Conservation (phyloP, 371 early-diverging fungal genomes). For the Mortierella sp. region DNA sequence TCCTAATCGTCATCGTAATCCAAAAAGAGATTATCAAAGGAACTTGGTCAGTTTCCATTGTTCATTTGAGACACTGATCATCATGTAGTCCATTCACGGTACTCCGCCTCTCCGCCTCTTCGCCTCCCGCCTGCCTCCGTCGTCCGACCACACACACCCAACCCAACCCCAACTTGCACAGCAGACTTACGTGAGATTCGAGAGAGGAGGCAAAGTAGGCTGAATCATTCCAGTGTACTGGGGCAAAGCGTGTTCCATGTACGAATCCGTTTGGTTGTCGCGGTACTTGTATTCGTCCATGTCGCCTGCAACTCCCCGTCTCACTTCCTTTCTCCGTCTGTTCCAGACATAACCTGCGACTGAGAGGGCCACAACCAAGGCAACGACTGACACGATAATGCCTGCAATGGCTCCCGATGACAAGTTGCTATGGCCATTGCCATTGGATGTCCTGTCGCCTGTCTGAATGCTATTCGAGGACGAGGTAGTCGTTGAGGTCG, state of each 20-base stretch:
- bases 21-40: background rate
- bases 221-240: constrained; percentile 49
- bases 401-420: constrained; percentile 45
- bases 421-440: constrained; percentile 1
- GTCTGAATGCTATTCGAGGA: background rate
- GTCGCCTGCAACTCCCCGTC: constrained; percentile 1
- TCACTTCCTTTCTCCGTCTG: constrained; percentile 21
- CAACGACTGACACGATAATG: constrained; percentile 41
- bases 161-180: background rate
- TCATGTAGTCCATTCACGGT: background rate
- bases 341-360: constrained; percentile 41
- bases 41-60: no score
- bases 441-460: background rate
- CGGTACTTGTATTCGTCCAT: constrained; percentile 32
- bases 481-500: constrained; percentile 2
- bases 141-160: no score
- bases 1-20: constrained; percentile 4
- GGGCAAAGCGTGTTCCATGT: constrained; percentile 35
- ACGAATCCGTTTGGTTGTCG: constrained; percentile 21
- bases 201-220: constrained; percentile 30
- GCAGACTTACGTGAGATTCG: constrained; percentile 35
- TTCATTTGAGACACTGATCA: no score
- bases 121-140: no score
- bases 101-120: no score
- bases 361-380: constrained; percentile 34